phyloP scores from a whole-genome alignment of 306 rosid genomes.

The Carpinus viminea region DNA sequence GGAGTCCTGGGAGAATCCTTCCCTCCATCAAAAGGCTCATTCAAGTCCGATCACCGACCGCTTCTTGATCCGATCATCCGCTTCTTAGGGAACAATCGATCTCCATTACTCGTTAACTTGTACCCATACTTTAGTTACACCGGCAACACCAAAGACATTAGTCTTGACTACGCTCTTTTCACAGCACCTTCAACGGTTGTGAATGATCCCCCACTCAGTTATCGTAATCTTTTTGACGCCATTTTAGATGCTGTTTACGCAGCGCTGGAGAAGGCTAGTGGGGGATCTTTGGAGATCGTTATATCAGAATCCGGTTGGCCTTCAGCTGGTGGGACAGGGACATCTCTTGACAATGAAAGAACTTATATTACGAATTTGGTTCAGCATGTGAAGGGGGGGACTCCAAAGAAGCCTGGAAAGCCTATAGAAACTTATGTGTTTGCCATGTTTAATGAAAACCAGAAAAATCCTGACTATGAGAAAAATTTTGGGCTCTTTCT shows the following conservation, averaged over 20 bases:
- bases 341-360: conserved; percentile 40
- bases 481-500: conserved; percentile 37
- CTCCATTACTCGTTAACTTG: conserved; percentile 45
- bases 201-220: conserved; percentile 30
- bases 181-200: conserved; percentile 23
- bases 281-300: conserved; percentile 34
- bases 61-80: conserved; percentile 27
- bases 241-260: conserved; percentile 40
- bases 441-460: conserved; percentile 45
- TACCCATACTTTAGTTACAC: conserved; percentile 41
- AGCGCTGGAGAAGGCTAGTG: conserved; percentile 44
- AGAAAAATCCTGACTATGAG: conserved; percentile 20
- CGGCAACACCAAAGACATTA: not conserved
- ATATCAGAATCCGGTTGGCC: conserved; percentile 63
- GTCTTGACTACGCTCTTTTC: conserved; percentile 40
- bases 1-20: conserved; percentile 30
- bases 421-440: conserved; percentile 41
- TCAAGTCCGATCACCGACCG: conserved; percentile 6
- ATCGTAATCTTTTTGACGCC: conserved; percentile 43
- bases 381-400: conserved; percentile 37
- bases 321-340: conserved; percentile 35
- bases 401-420: conserved; percentile 34
- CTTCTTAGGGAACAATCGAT: conserved; percentile 22
- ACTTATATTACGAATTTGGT: conserved; percentile 42
- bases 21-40: conserved; percentile 51